phyloP scores from a whole-genome alignment of 345 rosid genomes.

The Turnera subulata region DNA sequence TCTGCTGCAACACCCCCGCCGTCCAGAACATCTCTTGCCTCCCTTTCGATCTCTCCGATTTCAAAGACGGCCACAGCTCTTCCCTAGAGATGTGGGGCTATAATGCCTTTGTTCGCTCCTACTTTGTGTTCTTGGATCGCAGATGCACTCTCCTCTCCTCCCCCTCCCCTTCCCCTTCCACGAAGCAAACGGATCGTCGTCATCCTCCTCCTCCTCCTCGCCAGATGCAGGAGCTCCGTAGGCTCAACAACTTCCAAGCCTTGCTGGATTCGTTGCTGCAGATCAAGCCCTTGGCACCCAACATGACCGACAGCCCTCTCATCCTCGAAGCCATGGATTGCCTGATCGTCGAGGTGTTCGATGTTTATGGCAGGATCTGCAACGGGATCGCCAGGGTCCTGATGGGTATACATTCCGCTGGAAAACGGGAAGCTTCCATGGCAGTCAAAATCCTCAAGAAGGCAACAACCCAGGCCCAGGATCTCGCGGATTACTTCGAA shows the following conservation, averaged over 20 bases:
- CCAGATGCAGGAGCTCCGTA: slow-evolving; percentile 31
- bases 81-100: slow-evolving; percentile 42
- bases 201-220: slow-evolving; percentile 25
- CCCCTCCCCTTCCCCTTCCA: slow-evolving; percentile 22
- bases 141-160: no score
- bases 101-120: slow-evolving; percentile 50
- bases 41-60: slow-evolving; percentile 69
- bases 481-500: slow-evolving; percentile 42
- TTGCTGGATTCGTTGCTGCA: slow-evolving; percentile 58
- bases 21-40: slow-evolving; percentile 48
- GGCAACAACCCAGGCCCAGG: slow-evolving; percentile 43
- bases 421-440: slow-evolving; percentile 39
- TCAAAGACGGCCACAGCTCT: slow-evolving; percentile 37
- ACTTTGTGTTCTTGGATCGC: slow-evolving; percentile 62
- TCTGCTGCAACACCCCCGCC: slow-evolving; percentile 48
- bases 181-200: neutral
- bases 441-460: slow-evolving; percentile 51
- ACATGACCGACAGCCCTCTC: slow-evolving; percentile 39
- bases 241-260: slow-evolving; percentile 47
- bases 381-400: slow-evolving; percentile 44
- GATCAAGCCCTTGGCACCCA: slow-evolving; percentile 45
- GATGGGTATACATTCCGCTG: slow-evolving; percentile 30
- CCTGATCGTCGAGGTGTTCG: slow-evolving; percentile 51
- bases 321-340: slow-evolving; percentile 77
- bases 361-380: slow-evolving; percentile 58